Conservation (phyloP, 2,329 filamentous ascomycete species). For the Penicillium digitatum region DNA sequence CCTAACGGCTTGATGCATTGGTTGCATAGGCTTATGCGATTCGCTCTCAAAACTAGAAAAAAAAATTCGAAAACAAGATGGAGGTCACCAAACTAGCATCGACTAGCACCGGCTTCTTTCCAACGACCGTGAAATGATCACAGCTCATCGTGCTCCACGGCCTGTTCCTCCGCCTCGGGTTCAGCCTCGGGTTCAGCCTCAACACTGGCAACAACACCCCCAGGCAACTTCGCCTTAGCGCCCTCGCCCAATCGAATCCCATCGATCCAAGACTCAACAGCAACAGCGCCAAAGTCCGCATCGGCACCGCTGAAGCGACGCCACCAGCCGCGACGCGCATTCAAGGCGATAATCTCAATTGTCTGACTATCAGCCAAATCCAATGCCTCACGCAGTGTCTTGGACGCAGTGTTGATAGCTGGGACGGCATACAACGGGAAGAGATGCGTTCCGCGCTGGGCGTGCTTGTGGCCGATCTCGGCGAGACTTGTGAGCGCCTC, state of each 20-base stretch:
- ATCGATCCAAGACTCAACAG: conserved; percentile 83
- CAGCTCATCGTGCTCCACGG: conserved; percentile 46
- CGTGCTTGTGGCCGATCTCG: conserved; percentile 72
- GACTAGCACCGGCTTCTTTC: neutral
- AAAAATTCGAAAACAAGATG: neutral
- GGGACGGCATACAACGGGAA: conserved; percentile 83
- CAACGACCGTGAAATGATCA: conserved; percentile 16
- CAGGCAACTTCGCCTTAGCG: conserved; percentile 69
- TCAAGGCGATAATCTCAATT: conserved; percentile 74
- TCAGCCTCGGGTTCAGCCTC: conserved; percentile 26
- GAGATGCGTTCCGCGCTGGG: conserved; percentile 60
- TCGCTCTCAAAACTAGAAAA: neutral
- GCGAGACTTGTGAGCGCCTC: conserved; percentile 62
- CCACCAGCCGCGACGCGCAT: conserved; percentile 83
- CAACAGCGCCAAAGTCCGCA: conserved; percentile 47
- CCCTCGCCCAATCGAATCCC: conserved; percentile 86
- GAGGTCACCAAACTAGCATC: neutral
- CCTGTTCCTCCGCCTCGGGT: conserved; percentile 38
- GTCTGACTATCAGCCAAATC: conserved; percentile 52
- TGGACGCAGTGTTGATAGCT: conserved; percentile 55
- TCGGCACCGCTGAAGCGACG: conserved; percentile 62
- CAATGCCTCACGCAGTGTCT: conserved; percentile 58
- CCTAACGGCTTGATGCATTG: neutral
- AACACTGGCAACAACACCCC: conserved; percentile 50
- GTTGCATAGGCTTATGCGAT: neutral